A percentile compares a stretch with the other conserved stretches of the same genome.
Conservation (phyloP, 2,329 filamentous ascomycete species). For the Polytolypa hystricis region DNA sequence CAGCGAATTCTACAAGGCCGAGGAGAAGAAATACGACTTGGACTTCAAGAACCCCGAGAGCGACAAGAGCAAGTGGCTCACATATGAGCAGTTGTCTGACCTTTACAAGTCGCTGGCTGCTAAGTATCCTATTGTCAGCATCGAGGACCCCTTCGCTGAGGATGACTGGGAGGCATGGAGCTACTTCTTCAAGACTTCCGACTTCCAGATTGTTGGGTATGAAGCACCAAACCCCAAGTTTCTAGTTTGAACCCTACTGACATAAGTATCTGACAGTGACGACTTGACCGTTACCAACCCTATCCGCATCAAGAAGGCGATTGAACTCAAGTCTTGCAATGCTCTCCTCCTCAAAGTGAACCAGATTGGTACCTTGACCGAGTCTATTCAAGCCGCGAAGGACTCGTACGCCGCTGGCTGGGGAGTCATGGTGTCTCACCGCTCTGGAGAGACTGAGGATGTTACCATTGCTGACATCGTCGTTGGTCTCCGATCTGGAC, state of each 20-base stretch:
- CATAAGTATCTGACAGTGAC: constrained; percentile 44
- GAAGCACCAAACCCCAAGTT: too few relatives aligned
- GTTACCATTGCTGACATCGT: constrained; percentile 98
- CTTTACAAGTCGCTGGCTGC: constrained; percentile 75
- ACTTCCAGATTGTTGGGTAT: constrained; percentile 88
- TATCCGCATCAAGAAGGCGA: constrained; percentile 97
- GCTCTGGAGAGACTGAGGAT: constrained; percentile 98
- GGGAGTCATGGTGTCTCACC: constrained; percentile 99
- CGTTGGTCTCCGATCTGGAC: constrained; percentile 87
- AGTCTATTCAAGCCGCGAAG: constrained; percentile 98
- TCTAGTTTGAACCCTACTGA: constrained; percentile 11
- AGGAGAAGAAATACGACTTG: constrained; percentile 98
- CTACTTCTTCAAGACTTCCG: constrained; percentile 99
- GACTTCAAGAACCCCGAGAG: constrained; percentile 99
- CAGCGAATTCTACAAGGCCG: constrained; percentile 97
- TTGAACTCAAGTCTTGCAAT: constrained; percentile 98
- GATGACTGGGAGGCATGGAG: constrained; percentile 99
- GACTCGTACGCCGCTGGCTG: constrained; percentile 91
- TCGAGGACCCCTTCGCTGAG: constrained; percentile 98
- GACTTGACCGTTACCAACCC: constrained; percentile 99
- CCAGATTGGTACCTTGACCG: constrained; percentile 97
- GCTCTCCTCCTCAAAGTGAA: constrained; percentile 98
- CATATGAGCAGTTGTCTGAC: constrained; percentile 90
- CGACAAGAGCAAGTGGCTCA: constrained; percentile 95
- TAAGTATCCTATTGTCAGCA: constrained; percentile 98